Evolutionary conservation across 2,329 filamentous ascomycete genomes (phyloP).

Genomic region (Zasmidium cellare): DNA sequence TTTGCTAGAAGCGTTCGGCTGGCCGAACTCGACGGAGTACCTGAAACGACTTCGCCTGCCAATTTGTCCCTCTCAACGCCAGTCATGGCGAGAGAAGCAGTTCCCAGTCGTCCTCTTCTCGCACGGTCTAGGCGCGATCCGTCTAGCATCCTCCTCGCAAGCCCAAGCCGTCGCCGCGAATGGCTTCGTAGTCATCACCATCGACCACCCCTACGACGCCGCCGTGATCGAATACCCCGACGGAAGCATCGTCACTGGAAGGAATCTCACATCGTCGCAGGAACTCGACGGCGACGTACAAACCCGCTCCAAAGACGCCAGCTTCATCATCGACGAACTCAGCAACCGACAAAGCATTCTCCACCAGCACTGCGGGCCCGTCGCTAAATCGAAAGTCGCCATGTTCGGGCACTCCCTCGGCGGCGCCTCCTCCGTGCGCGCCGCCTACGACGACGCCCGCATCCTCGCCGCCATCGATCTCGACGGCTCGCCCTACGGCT

Average conservation of each 20-base stretch:
- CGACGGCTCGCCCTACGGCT: constrained; percentile 37
- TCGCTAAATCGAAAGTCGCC: constrained; percentile 30
- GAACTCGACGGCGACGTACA: constrained; percentile 9
- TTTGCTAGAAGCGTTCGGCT: constrained; percentile 5
- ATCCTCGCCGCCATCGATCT: constrained; percentile 43
- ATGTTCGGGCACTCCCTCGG: constrained; percentile 39
- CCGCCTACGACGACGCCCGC: constrained; percentile 33
- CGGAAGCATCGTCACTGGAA: constrained; percentile 34
- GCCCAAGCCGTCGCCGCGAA: constrained; percentile 48
- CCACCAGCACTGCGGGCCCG: constrained; percentile 13
- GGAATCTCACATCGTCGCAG: constrained; percentile 14
- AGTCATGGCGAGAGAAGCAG: not conserved
- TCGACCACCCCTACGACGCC: constrained; percentile 54
- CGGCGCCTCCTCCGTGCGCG: constrained; percentile 39
- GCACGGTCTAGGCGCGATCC: constrained; percentile 46
- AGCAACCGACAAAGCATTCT: not conserved
- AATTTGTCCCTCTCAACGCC: constrained; percentile 6
- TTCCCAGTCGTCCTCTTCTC: constrained; percentile 43
- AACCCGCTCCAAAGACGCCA: constrained; percentile 33
- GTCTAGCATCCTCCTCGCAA: constrained; percentile 46
- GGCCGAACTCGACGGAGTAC: constrained; percentile 16
- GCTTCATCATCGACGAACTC: constrained; percentile 41
- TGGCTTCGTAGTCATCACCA: constrained; percentile 47
- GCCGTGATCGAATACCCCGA: constrained; percentile 49
- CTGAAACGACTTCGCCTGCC: constrained; percentile 7